These are phyloP conservation scores for Syzygium aromaticum DNA, from an alignment of 345 rosid genomes.

Conservation along the genomic window DNA sequence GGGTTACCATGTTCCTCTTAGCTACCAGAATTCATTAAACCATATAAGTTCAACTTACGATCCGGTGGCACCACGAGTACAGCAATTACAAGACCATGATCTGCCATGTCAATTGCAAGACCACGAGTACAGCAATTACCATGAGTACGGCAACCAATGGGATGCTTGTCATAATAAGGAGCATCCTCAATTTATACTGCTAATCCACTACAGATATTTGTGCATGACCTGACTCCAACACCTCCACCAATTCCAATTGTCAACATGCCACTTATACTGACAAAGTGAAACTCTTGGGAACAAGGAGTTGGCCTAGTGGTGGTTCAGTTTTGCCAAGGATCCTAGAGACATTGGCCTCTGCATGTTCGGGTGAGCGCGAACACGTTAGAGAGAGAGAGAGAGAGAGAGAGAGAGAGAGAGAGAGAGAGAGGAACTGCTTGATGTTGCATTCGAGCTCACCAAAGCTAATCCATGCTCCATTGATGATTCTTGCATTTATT, in stretches of 20 bases:
- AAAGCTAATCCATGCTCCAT: not conserved
- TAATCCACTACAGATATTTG: not conserved
- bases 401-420: not conserved
- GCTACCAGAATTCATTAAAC: not conserved
- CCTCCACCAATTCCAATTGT: not conserved
- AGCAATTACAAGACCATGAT: not conserved
- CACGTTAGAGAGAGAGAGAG: not conserved
- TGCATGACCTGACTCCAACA: not conserved
- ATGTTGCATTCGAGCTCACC: not conserved
- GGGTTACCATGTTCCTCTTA: not conserved
- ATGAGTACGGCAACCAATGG: not conserved
- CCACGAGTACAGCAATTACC: not conserved
- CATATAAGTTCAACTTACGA: not conserved
- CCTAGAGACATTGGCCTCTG: not conserved
- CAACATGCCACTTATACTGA: not conserved
- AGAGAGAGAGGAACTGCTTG: not conserved
- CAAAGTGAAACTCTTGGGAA: not conserved
- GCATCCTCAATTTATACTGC: not conserved
- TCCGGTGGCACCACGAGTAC: not conserved
- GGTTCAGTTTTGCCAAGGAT: not conserved
- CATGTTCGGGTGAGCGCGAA: not conserved
- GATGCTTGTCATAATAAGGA: not conserved
- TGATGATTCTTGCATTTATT: not conserved
- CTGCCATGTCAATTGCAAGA: not conserved
- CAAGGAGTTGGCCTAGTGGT: not conserved